phyloP scores from a whole-genome alignment of 305 asterid genomes.

The Withania somnifera region DNA sequence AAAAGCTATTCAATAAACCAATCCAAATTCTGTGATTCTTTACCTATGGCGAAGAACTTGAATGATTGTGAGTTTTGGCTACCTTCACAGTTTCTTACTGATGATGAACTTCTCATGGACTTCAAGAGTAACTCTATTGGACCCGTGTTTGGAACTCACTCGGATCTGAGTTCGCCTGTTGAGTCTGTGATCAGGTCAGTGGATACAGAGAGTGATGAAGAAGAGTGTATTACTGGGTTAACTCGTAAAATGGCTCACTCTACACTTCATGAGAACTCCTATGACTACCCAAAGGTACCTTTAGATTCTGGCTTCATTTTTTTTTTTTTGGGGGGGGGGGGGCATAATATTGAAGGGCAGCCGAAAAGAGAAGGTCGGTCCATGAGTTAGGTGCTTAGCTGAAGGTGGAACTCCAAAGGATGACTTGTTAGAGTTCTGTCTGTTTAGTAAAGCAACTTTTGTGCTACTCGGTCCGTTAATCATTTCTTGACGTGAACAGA shows the following conservation, averaged over 20 bases:
- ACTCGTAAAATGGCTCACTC: slow-evolving; percentile 11
- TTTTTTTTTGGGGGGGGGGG: too few relatives aligned
- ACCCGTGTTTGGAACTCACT: slow-evolving; percentile 3
- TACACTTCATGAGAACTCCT: slow-evolving; percentile 11
- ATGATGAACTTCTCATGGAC: slow-evolving; percentile 20
- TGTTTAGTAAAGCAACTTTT: too few relatives aligned
- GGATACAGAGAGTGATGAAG: slow-evolving; percentile 29
- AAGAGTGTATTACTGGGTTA: slow-evolving; percentile 16
- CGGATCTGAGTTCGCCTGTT: slow-evolving; percentile 29
- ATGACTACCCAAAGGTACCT: slow-evolving; percentile 10
- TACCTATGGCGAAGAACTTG: slow-evolving; percentile 19
- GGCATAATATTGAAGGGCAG: too few relatives aligned
- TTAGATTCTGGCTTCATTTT: neutral
- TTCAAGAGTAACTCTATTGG: neutral
- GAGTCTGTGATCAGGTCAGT: slow-evolving; percentile 19
- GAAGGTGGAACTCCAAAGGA: too few relatives aligned
- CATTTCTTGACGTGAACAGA: too few relatives aligned
- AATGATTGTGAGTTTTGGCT: slow-evolving; percentile 27
- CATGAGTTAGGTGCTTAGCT: too few relatives aligned
- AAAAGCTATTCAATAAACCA: neutral
- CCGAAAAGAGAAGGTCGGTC: too few relatives aligned
- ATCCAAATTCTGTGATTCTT: too few relatives aligned
- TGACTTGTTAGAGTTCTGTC: too few relatives aligned
- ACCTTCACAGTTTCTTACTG: slow-evolving; percentile 31
- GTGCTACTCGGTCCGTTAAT: too few relatives aligned